Evolutionary conservation across 352 stramenopile species (phyloP).

Genomic region (Phytophthora sp.): DNA sequence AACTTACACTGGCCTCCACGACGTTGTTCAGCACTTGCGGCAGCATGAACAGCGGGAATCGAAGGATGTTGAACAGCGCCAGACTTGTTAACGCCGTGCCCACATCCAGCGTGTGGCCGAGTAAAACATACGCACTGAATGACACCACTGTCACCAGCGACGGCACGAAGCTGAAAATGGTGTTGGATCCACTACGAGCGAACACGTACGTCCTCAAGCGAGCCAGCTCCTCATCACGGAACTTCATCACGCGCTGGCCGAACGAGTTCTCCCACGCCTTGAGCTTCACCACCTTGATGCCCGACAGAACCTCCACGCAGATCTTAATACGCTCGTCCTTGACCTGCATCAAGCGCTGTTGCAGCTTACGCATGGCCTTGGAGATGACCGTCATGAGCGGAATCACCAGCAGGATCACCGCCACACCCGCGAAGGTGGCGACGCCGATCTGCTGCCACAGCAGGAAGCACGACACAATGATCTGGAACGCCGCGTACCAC

Average conservation of each 20-base stretch:
- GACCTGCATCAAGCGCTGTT: conserved; percentile 88
- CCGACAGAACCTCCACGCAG: conserved; percentile 67
- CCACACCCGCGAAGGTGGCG: conserved; percentile 91
- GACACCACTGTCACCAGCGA: conserved; percentile 56
- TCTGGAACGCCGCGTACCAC: conserved; percentile 88
- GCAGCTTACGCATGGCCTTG: conserved; percentile 82
- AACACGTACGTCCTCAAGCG: conserved; percentile 70
- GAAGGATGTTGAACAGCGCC: conserved; percentile 58
- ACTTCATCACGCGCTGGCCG: conserved; percentile 55
- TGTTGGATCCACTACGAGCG: conserved; percentile 47
- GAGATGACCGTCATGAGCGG: conserved; percentile 92
- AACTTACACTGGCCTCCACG: conserved; percentile 36
- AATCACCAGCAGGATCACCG: conserved; percentile 94
- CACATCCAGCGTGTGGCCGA: conserved; percentile 66
- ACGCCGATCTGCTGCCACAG: conserved; percentile 82
- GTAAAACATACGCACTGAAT: conserved; percentile 57
- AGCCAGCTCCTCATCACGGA: conserved; percentile 82
- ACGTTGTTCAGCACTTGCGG: conserved; percentile 35
- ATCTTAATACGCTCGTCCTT: conserved; percentile 94
- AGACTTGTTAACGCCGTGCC: conserved; percentile 61
- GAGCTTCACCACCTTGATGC: conserved; percentile 68
- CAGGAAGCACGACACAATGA: conserved; percentile 73
- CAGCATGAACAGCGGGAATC: conserved; percentile 86
- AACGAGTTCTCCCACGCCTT: conserved; percentile 63
- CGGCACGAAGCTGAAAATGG: conserved; percentile 64